These are phyloP conservation scores for Scedosporium apiospermum DNA, from an alignment of 2,329 filamentous ascomycete genomes.

Conservation along the genomic window DNA sequence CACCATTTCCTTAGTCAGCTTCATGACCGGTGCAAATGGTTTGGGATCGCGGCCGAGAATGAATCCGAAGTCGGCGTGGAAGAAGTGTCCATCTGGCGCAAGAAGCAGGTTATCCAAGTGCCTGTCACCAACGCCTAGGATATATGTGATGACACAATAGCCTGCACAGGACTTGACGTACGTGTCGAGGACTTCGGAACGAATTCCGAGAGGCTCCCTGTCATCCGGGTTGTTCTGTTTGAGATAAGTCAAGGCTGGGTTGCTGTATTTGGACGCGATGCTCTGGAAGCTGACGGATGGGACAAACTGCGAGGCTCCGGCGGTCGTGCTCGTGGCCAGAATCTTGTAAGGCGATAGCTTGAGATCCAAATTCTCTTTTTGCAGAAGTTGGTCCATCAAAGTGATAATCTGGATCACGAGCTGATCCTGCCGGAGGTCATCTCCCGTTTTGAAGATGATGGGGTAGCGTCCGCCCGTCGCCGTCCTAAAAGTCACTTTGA, in stretches of 20 bases:
- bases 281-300: constrained; percentile 75
- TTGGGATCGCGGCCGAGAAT: constrained; percentile 96
- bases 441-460: constrained; percentile 94
- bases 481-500: constrained; percentile 86
- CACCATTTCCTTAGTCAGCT: constrained; percentile 95
- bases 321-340: constrained; percentile 79
- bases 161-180: constrained; percentile 94
- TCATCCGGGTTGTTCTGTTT: constrained; percentile 84
- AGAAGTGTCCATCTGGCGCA: constrained; percentile 85
- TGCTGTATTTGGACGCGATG: constrained; percentile 70
- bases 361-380: constrained; percentile 92
- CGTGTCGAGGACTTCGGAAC: constrained; percentile 87
- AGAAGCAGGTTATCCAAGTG: constrained; percentile 94
- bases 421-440: constrained; percentile 93
- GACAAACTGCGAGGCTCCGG: constrained; percentile 89
- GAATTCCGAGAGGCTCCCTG: constrained; percentile 69
- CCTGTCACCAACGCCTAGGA: constrained; percentile 89
- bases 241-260: constrained; percentile 71
- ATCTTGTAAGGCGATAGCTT: constrained; percentile 96
- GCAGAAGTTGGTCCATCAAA: constrained; percentile 90
- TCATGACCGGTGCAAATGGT: constrained; percentile 94
- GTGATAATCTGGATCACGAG: constrained; percentile 96
- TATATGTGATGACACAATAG: constrained; percentile 97
- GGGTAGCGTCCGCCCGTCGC: constrained; percentile 69
- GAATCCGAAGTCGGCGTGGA: constrained; percentile 97